Base-by-base conservation (phyloP, 2,329 filamentous ascomycete species). In the Cytospora piceicola region DNA sequence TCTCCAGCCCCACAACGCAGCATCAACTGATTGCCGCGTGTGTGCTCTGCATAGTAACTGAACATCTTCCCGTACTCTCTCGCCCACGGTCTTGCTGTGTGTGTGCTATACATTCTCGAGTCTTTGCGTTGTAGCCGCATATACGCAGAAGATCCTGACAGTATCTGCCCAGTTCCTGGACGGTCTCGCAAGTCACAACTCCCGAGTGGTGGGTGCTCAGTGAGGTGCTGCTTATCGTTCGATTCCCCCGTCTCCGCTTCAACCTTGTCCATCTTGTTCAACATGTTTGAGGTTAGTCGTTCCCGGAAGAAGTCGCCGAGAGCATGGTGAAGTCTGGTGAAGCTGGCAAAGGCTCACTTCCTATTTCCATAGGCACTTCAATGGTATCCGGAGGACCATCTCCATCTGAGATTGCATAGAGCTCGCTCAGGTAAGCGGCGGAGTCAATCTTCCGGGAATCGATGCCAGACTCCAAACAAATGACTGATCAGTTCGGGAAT, bases 351-450 rank as follows among this genome's bases (percentile, higher is more conserved):
- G 29, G 49, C 61, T 63, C 34, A 63, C 42, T 34, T n/a, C 22
- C 12, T n/a, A 27, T 27, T 54, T 14, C 39, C 27, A 58, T 20
- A 74, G 76, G 75, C 76, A 22, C 69, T 77, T 49, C 71, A 77
- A 15, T 73, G 73, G 12, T 61, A 90, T 73, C 90, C 89, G 51
- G 86, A 88, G 75, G 89, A 93, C 75, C 85, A 86, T 69, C 91
- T 96, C 75, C 91, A 87, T 69, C 83, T 96, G 59, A 91, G 93
- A 68, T 82, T 91, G 69, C 94, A 97, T 79, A 89, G 93, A 62
- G 93, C 94, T 54, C 88, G 91, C 68, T 94, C 91, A 29, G 22
- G 60, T n/a, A 36, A 22, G 29, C 55, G 32, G 20, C 34, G 15
- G 34, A 55, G 32, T 42, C 34, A 32, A 17, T 55, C n/a, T 22